Evolutionary conservation across 1,284 basidiomycete genomes (phyloP).

Genomic region (Thecaphora thlaspeos): DNA sequence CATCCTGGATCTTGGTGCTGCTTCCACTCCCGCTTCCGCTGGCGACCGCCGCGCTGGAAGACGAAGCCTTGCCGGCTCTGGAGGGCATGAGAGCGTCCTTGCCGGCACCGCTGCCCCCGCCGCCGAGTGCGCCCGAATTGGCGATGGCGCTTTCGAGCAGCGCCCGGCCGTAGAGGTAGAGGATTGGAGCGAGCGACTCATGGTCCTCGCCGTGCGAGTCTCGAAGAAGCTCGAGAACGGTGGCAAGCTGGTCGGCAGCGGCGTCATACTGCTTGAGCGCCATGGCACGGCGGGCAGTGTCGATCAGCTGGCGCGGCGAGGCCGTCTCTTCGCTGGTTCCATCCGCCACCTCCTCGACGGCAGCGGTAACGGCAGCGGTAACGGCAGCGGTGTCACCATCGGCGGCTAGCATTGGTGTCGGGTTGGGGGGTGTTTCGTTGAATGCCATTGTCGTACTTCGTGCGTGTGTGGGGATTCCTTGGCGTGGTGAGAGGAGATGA

Average conservation of each 20-base stretch:
- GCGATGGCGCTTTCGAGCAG: conserved; percentile 50
- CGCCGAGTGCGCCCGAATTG: conserved; percentile 50
- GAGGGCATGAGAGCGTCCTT: conserved; percentile 9
- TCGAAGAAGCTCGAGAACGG: conserved; percentile 43
- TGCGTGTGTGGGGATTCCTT: too few relatives aligned
- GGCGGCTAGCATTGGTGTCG: conserved; percentile 2
- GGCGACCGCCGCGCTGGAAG: conserved; percentile 7
- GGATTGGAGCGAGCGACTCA: conserved; percentile 44
- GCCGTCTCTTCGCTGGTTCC: too few relatives aligned
- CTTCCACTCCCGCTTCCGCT: background rate
- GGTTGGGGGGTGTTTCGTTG: conserved; percentile 29
- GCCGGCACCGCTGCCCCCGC: conserved; percentile 26
- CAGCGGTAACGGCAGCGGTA: background rate
- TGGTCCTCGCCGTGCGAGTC: conserved; percentile 40
- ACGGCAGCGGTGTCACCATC: conserved; percentile 1
- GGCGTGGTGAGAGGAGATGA: too few relatives aligned
- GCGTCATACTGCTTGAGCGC: conserved; percentile 46
- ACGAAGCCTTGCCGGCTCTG: conserved; percentile 1
- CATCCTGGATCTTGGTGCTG: conserved; percentile 14
- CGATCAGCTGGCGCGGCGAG: conserved; percentile 27
- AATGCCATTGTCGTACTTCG: conserved; percentile 16
- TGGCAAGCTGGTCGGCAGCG: conserved; percentile 39
- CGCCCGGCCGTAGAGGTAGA: conserved; percentile 52
- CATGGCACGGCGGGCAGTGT: conserved; percentile 45
- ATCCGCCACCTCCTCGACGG: background rate